Evolutionary conservation across 371 early-diverging fungal genomes (phyloP).

Genomic region (Mucor saturninus): DNA sequence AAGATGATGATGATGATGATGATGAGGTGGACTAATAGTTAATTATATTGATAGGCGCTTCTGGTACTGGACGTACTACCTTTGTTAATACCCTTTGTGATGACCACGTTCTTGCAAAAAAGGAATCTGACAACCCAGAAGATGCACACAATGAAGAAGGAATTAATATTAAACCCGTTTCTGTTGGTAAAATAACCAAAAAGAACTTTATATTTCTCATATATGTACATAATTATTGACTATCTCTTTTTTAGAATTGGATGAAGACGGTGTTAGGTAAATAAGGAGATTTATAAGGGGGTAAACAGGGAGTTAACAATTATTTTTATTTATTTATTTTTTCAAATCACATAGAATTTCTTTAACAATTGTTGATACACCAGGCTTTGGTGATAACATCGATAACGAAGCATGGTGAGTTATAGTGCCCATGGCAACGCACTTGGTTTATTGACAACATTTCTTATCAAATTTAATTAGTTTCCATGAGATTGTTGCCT

Average conservation of each 20-base stretch:
- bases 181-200: slow-evolving; percentile 53
- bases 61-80: slow-evolving; percentile 97
- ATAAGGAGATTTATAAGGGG: slow-evolving; percentile 8
- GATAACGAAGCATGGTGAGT: slow-evolving; percentile 77
- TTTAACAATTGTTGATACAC: slow-evolving; percentile 89
- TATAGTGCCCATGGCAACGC: not conserved
- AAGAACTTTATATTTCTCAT: not conserved
- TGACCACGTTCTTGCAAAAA: slow-evolving; percentile 68
- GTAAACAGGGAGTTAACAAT: slow-evolving; percentile 5
- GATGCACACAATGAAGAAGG: slow-evolving; percentile 92
- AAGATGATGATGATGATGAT: slow-evolving; percentile 1
- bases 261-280: slow-evolving; percentile 92
- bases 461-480: slow-evolving; percentile 40
- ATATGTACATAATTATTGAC: not conserved
- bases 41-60: slow-evolving; percentile 62
- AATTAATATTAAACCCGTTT: slow-evolving; percentile 83
- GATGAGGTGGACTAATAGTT: not conserved
- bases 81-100: slow-evolving; percentile 98
- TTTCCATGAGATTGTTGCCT: slow-evolving; percentile 86
- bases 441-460: not conserved
- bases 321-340: not conserved
- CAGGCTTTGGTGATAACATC: slow-evolving; percentile 96
- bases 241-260: slow-evolving; percentile 69
- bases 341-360: slow-evolving; percentile 16
- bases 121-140: slow-evolving; percentile 79